These are phyloP conservation scores for Lepidopterella palustris DNA, from an alignment of 495 filamentous ascomycete genomes.

Conservation along the genomic window DNA sequence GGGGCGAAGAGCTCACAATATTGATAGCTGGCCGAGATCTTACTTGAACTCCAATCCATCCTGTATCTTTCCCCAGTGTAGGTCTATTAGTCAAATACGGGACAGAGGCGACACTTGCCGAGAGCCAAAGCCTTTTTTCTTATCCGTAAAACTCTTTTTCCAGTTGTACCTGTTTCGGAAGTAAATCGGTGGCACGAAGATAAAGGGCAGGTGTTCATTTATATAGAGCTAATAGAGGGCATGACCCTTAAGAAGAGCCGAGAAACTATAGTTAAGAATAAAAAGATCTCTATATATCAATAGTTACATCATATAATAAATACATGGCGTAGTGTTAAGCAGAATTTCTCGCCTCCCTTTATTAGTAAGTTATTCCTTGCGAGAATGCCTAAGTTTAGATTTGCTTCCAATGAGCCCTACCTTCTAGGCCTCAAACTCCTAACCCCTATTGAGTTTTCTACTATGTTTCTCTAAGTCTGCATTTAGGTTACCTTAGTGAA, in stretches of 20 bases:
- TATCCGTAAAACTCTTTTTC: conserved; percentile 34
- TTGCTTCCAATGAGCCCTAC: too few relatives aligned
- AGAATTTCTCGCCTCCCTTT: conserved; percentile 33
- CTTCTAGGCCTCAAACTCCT: too few relatives aligned
- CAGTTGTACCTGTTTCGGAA: conserved; percentile 42
- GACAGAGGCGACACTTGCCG: conserved; percentile 35
- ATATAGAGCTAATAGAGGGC: conserved; percentile 44
- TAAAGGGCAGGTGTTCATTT: conserved; percentile 40
- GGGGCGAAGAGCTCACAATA: too few relatives aligned
- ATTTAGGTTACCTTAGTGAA: conserved; percentile 25
- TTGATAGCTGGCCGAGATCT: too few relatives aligned
- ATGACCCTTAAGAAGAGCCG: conserved; percentile 37
- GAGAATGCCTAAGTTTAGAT: neutral
- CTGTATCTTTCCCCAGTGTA: conserved; percentile 36
- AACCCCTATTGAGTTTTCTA: too few relatives aligned
- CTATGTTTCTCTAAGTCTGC: too few relatives aligned
- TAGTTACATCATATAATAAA: conserved; percentile 35
- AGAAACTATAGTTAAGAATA: conserved; percentile 31
- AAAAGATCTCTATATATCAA: conserved; percentile 34
- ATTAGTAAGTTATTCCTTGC: conserved; percentile 28
- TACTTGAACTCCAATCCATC: too few relatives aligned
- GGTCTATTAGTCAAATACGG: conserved; percentile 45
- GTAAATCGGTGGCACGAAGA: conserved; percentile 45
- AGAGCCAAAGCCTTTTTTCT: conserved; percentile 44
- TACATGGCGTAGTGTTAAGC: conserved; percentile 33